Percentiles rank a stretch among this genome's conserved stretches.
phyloP scores from a whole-genome alignment of 2,329 filamentous ascomycete genomes.

The Cadophora malorum region DNA sequence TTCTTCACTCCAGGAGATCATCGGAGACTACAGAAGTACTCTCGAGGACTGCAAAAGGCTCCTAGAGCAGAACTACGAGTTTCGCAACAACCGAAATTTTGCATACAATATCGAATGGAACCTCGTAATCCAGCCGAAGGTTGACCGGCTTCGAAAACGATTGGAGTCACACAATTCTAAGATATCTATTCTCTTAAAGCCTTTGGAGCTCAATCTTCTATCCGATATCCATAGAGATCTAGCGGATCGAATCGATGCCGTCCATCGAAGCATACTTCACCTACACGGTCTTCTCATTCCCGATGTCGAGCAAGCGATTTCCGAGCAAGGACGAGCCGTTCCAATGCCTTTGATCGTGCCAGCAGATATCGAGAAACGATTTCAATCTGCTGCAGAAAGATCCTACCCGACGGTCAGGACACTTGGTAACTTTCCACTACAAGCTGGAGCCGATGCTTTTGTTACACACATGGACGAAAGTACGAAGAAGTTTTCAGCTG shows the following conservation, averaged over 20 bases:
- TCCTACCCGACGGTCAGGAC: constrained; percentile 13
- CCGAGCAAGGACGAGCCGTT: constrained; percentile 21
- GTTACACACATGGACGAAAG: constrained; percentile 26
- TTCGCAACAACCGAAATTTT: constrained; percentile 28
- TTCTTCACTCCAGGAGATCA: constrained; percentile 24
- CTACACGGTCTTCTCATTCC: constrained; percentile 29
- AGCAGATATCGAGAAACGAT: constrained; percentile 25
- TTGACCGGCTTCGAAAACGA: constrained; percentile 26
- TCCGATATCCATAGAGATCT: constrained; percentile 31
- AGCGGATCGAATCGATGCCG: constrained; percentile 28
- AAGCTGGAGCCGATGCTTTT: constrained; percentile 31
- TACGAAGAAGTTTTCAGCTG: constrained; percentile 26
- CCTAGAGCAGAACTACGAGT: constrained; percentile 32
- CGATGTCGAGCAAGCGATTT: constrained; percentile 29
- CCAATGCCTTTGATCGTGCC: constrained; percentile 20
- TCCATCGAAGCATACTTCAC: constrained; percentile 27
- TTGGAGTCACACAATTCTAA: constrained; percentile 32
- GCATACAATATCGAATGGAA: constrained; percentile 33
- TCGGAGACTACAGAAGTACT: constrained; percentile 28
- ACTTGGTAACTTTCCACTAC: constrained; percentile 25
- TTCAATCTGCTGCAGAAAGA: constrained; percentile 23
- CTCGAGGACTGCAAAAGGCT: constrained; percentile 27
- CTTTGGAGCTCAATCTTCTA: constrained; percentile 31
- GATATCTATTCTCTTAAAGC: constrained; percentile 29
- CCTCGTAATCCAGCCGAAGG: constrained; percentile 27